Base-by-base conservation (phyloP, 1,284 basidiomycete genomes). In the Leccinum idahoense region DNA sequence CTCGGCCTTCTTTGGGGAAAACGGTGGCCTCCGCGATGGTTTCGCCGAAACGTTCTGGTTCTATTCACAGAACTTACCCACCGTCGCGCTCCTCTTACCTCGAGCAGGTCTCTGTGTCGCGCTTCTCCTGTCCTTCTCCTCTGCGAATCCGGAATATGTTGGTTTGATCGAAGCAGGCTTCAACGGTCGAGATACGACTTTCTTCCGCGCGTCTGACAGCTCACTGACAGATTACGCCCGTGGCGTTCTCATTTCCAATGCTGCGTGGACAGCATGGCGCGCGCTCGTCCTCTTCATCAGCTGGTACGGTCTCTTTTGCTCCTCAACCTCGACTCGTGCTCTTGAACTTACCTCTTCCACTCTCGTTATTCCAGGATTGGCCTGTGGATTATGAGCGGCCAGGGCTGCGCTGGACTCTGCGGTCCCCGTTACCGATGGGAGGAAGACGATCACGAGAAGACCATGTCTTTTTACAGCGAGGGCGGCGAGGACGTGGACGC, bases 401-500 rank as follows among this genome's bases (percentile, higher is more conserved):
- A 91, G 65, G 83, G 82, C 65, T 91, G 88, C 63, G 90, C 83
- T 59, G 90, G 91, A 26, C 73, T 92, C n/a, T 92, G 89, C 72
- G 91, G 91, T 58, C 91, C 91, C 10, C 84, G 89, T 23, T 85
- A 86, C 70, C 81, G 88, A 65, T 92, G 90, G 91, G 90, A 92
- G 71, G 90, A 92, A 75, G 84, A 87, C 63, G 85, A 86, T 46
- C 79, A 80, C 20, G 87, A 88, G 70, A 89, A 86, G 77, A 79
- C 78, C 11, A 71, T 78, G 59, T 82, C 82, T 6, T 69, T 80
- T 15, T 82, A 82, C 66, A 79, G 76, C 63, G 79, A 83, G 59
- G 76, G 80, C 7, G 76, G 77, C 8, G 81, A 80, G 4, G 83
- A 83, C 23, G 65, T 74, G 26, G 81, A 84, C 32, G 71, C 79